phyloP scores from a whole-genome alignment of 495 filamentous ascomycete genomes.

The Sordaria brevicollis region DNA sequence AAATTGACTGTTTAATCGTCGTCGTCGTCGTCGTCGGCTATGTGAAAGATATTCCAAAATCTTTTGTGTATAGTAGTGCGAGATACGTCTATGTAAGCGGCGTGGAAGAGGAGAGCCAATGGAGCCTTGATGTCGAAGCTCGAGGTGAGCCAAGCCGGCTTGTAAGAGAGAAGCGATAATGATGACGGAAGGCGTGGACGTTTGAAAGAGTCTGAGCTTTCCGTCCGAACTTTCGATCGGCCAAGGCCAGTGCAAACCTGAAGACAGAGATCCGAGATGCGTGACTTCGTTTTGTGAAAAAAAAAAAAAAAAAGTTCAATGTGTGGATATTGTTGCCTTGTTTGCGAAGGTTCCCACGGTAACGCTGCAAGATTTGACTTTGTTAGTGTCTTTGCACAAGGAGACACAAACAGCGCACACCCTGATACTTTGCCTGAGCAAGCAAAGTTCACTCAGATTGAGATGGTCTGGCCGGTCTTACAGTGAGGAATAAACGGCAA shows the following conservation, averaged over 20 bases:
- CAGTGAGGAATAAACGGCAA: neutral
- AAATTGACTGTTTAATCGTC: neutral
- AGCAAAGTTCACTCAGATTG: neutral
- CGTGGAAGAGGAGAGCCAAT: neutral
- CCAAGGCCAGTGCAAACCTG: neutral
- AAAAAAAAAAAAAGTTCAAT: no score
- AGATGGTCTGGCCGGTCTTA: neutral
- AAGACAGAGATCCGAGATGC: neutral
- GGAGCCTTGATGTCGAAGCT: neutral
- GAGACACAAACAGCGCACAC: neutral
- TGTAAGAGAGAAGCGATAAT: neutral
- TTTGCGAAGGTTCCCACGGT: neutral
- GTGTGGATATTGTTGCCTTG: neutral
- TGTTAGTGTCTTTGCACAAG: neutral
- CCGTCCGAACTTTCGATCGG: neutral
- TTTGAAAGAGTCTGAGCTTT: neutral
- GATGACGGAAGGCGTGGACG: neutral
- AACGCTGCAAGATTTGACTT: neutral
- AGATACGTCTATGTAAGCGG: neutral
- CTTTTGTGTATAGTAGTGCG: neutral
- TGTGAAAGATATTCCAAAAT: neutral
- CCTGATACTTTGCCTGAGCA: neutral
- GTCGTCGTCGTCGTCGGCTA: neutral
- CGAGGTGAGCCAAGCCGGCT: neutral
- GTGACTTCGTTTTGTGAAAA: no score